Conservation (phyloP, 371 early-diverging fungal genomes). For the Catenaria anguillulae region DNA sequence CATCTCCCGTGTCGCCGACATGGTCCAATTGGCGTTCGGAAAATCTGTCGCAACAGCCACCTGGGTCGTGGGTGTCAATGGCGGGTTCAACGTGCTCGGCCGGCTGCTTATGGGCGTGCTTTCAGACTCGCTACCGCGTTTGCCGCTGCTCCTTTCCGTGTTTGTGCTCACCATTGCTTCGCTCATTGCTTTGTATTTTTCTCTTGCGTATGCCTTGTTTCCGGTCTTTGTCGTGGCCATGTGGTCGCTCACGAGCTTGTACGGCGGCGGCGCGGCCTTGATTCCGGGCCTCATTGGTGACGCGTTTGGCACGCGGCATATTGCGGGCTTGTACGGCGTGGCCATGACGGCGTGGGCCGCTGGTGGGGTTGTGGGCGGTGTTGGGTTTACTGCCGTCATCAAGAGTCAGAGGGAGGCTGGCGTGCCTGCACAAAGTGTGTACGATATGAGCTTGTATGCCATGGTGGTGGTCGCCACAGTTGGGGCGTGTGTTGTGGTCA, state of each 20-base stretch:
- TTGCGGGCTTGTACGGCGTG: slow-evolving; percentile 22
- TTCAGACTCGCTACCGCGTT: slow-evolving; percentile 22
- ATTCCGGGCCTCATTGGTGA: slow-evolving; percentile 25
- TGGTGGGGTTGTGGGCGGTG: slow-evolving; percentile 25
- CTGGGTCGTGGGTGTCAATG: too few species aligned
- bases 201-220: slow-evolving; percentile 14
- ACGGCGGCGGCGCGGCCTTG: slow-evolving; percentile 24
- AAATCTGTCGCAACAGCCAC: slow-evolving; percentile 17
- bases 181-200: slow-evolving; percentile 14
- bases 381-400: slow-evolving; percentile 6
- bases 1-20: slow-evolving; percentile 35
- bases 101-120: slow-evolving; percentile 20
- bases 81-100: slow-evolving; percentile 22
- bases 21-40: slow-evolving; percentile 33
- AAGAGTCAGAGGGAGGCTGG: not conserved
- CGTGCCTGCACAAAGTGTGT: not conserved
- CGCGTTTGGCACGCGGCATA: slow-evolving; percentile 24
- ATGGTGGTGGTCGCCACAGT: not conserved
- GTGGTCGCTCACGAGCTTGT: slow-evolving; percentile 21
- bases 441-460: not conserved
- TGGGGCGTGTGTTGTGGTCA: not conserved
- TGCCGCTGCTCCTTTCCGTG: slow-evolving; percentile 18
- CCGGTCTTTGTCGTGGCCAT: slow-evolving; percentile 20
- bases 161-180: slow-evolving; percentile 17
- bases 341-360: too few species aligned